Evolutionary conservation across 495 filamentous ascomycete genomes (phyloP).

Genomic region (Letharia columbiana): DNA sequence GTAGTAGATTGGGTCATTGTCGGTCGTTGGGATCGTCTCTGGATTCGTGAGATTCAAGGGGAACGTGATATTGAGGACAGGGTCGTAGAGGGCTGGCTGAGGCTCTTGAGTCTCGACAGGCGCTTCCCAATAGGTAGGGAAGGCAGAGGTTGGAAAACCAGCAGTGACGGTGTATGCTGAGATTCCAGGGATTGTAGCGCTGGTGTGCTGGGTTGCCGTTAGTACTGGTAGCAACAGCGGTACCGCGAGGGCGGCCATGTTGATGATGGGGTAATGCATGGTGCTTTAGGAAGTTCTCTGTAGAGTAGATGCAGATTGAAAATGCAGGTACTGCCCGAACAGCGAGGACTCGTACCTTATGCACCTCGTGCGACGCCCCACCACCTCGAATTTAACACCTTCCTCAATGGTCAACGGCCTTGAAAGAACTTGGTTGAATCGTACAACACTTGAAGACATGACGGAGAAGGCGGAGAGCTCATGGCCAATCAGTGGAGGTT

Average conservation of each 20-base stretch:
- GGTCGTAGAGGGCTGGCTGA: conserved; percentile 49
- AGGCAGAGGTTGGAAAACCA: conserved; percentile 47
- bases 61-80: conserved; percentile 48
- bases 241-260: neutral
- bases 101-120: conserved; percentile 48
- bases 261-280: conserved; percentile 3
- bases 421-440: neutral
- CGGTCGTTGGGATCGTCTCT: conserved; percentile 39
- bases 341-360: conserved; percentile 10
- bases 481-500: conserved; percentile 11
- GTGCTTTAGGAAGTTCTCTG: neutral
- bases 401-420: conserved; percentile 11
- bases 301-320: neutral
- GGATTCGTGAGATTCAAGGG: conserved; percentile 50
- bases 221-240: neutral
- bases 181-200: conserved; percentile 29
- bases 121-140: conserved; percentile 44
- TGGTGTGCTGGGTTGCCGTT: neutral
- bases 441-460: neutral
- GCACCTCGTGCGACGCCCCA: neutral
- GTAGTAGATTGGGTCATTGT: conserved; percentile 43
- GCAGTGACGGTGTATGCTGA: conserved; percentile 42
- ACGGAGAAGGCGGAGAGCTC: conserved; percentile 1
- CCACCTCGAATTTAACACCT: neutral
- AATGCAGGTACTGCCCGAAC: neutral